Conservation (phyloP, 345 rosid genomes). For the Eucalyptus grandis region DNA sequence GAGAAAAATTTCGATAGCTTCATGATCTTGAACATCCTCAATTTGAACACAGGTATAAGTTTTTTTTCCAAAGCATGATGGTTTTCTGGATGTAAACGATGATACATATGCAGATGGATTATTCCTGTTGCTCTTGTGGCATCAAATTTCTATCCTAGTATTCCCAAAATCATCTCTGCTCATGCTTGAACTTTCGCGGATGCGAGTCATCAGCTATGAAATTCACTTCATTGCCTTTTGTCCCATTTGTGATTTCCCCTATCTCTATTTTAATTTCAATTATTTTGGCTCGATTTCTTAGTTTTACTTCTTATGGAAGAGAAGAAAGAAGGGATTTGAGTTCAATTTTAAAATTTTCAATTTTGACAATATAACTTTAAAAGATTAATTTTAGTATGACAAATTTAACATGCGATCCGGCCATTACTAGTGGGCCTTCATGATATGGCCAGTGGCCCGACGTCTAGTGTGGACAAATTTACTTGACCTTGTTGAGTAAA, state of each 20-base stretch:
- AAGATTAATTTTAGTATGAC: too few relatives aligned
- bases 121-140: neutral
- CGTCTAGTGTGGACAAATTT: too few relatives aligned
- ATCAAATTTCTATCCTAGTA: neutral
- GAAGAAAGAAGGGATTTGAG: neutral
- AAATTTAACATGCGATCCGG: too few relatives aligned
- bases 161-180: too few relatives aligned
- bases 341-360: too few relatives aligned
- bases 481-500: too few relatives aligned
- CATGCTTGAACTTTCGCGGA: too few relatives aligned
- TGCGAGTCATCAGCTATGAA: too few relatives aligned
- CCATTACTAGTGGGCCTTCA: rapidly evolving
- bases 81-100: neutral
- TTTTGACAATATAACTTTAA: too few relatives aligned
- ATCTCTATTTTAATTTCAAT: neutral
- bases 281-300: neutral
- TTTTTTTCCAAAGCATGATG: neutral
- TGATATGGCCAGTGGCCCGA: too few relatives aligned
- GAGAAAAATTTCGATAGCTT: too few relatives aligned
- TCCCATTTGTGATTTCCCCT: neutral
- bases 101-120: neutral
- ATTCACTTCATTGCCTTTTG: neutral
- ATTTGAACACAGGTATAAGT: rapidly evolving
- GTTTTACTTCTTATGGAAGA: neutral
- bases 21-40: neutral